These are phyloP conservation scores for Escovopsis sp. DNA, from an alignment of 2,329 filamentous ascomycete species.

Conservation along the genomic window DNA sequence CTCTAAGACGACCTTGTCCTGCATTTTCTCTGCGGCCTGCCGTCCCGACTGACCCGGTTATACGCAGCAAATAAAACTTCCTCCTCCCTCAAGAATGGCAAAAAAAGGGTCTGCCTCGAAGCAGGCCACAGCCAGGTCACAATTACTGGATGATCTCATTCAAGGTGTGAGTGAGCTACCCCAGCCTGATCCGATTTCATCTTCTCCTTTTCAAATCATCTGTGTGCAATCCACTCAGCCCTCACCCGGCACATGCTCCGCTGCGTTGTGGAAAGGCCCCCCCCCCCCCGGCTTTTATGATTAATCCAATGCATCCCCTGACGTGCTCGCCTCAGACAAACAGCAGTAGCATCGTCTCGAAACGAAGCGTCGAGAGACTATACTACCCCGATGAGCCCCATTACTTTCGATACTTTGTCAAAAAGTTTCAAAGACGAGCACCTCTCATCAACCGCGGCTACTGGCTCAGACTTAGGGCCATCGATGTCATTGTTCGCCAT, in stretches of 20 bases:
- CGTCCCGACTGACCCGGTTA: too few species aligned
- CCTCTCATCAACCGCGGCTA: slow-evolving; percentile 86
- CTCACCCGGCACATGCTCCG: too few species aligned
- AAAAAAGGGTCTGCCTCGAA: background rate
- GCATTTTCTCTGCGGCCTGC: too few species aligned
- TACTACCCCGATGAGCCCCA: slow-evolving; percentile 67
- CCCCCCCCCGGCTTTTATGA: too few species aligned
- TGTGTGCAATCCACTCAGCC: too few species aligned
- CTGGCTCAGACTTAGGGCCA: slow-evolving; percentile 69
- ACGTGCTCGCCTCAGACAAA: slow-evolving; percentile 46
- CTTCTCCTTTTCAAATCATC: too few species aligned
- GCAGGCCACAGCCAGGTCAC: slow-evolving; percentile 10
- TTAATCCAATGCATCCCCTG: background rate
- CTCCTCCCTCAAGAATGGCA: background rate
- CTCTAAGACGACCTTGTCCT: too few species aligned
- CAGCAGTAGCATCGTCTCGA: slow-evolving; percentile 82
- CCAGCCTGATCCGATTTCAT: too few species aligned
- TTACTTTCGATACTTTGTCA: slow-evolving; percentile 79
- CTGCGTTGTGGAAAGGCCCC: too few species aligned
- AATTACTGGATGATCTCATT: slow-evolving; percentile 34
- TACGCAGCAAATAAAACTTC: too few species aligned
- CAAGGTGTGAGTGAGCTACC: slow-evolving; percentile 33
- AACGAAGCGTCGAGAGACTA: slow-evolving; percentile 78
- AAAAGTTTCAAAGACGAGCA: slow-evolving; percentile 67
- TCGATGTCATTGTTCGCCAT: slow-evolving; percentile 58